Conservation (phyloP, 495 filamentous ascomycete species). For the Penicillium egyptiacum region DNA sequence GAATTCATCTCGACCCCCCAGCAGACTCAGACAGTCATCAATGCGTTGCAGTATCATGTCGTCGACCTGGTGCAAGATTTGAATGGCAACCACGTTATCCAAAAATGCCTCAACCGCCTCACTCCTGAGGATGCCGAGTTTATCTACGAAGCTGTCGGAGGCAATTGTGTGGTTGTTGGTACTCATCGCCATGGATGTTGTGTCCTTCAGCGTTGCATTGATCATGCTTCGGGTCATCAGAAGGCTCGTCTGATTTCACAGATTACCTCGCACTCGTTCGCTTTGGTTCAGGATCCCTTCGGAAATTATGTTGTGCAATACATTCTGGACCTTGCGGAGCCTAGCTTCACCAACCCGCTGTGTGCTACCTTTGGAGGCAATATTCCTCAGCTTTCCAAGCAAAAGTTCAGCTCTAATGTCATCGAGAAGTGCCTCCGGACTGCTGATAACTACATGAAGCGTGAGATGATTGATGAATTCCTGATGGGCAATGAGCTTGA, state of each 20-base stretch:
- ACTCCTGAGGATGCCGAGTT: slow-evolving; percentile 80
- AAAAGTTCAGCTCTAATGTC: slow-evolving; percentile 99
- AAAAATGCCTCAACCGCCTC: slow-evolving; percentile 96
- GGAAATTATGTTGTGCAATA: slow-evolving; percentile 99
- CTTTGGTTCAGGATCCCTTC: slow-evolving; percentile 91
- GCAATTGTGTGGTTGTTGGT: slow-evolving; percentile 82
- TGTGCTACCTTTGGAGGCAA: slow-evolving; percentile 73
- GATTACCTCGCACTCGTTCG: slow-evolving; percentile 78
- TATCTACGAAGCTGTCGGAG: slow-evolving; percentile 92
- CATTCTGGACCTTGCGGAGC: slow-evolving; percentile 87
- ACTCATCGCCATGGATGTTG: slow-evolving; percentile 98
- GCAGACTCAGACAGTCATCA: slow-evolving; percentile 78
- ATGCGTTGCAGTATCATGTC: slow-evolving; percentile 72
- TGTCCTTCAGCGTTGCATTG: slow-evolving; percentile 95
- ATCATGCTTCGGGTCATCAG: slow-evolving; percentile 88
- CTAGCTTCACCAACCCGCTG: slow-evolving; percentile 78
- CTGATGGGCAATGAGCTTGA: slow-evolving; percentile 73
- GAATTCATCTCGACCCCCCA: slow-evolving; percentile 83
- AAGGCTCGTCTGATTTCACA: slow-evolving; percentile 80
- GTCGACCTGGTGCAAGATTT: slow-evolving; percentile 93
- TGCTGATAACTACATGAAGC: slow-evolving; percentile 64
- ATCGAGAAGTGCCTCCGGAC: slow-evolving; percentile 96
- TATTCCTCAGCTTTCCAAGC: slow-evolving; percentile 77
- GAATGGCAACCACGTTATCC: slow-evolving; percentile 98
- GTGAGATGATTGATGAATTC: slow-evolving; percentile 82